Percentiles rank a stretch among this genome's conserved stretches.
These are phyloP conservation scores for Trypanosoma melophagium DNA, from an alignment of 208 protist species.

Conservation along the genomic window DNA sequence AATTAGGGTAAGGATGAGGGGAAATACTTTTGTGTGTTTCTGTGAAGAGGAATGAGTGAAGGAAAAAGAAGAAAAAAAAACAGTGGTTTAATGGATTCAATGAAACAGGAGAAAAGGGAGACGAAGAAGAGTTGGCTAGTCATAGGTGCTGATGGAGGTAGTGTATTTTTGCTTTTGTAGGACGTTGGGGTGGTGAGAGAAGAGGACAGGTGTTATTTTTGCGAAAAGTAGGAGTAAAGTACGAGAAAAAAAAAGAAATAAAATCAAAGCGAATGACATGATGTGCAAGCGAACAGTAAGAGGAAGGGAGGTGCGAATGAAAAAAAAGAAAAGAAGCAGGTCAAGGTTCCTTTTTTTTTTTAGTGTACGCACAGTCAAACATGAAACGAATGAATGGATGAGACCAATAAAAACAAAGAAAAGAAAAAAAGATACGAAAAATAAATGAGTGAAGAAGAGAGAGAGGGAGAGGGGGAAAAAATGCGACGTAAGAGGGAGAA, in stretches of 20 bases:
- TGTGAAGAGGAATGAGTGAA: not conserved
- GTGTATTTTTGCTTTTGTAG: no score
- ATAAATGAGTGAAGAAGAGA: not conserved
- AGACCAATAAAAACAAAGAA: not conserved
- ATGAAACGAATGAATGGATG: not conserved
- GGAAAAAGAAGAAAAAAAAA: not conserved
- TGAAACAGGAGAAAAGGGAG: not conserved
- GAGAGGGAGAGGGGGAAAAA: not conserved
- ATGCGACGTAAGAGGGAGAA: not conserved
- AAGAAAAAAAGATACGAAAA: slow-evolving; percentile 8
- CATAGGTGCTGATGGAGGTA: no score
- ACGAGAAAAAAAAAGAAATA: not conserved
- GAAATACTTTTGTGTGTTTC: not conserved
- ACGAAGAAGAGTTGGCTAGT: not conserved
- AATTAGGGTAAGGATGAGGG: slow-evolving; percentile 5
- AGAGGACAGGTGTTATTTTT: not conserved
- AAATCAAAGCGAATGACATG: not conserved
- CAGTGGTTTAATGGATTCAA: no score
- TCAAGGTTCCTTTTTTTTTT: not conserved
- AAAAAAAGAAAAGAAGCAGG: slow-evolving; percentile 13
- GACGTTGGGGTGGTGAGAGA: not conserved
- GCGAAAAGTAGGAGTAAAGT: not conserved
- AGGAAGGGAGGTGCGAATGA: not conserved
- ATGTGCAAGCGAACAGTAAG: not conserved
- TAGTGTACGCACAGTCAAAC: not conserved